Evolutionary conservation across 768 basidiomycete genomes (phyloP).

Genomic region (Panus rudis): DNA sequence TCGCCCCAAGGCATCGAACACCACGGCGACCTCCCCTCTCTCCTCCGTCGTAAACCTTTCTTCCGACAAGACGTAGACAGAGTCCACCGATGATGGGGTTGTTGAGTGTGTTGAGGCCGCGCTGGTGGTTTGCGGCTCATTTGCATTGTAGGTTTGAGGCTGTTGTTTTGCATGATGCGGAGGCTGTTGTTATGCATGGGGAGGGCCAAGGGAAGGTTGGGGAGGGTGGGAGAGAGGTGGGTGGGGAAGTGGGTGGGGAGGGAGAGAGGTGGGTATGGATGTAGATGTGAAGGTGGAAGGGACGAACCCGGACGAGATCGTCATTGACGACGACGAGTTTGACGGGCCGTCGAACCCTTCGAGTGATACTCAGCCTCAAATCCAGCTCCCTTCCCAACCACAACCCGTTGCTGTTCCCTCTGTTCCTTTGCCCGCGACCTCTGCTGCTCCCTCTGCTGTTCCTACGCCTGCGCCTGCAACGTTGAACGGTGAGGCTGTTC

Average conservation of each 20-base stretch:
- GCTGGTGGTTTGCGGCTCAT: slow-evolving; percentile 93
- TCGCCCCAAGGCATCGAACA: slow-evolving; percentile 88
- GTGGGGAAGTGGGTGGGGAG: background rate
- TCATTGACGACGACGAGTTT: slow-evolving; percentile 30
- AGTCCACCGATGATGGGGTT: slow-evolving; percentile 83
- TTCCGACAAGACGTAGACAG: slow-evolving; percentile 61
- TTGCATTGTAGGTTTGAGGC: slow-evolving; percentile 86
- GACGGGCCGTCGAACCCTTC: no score
- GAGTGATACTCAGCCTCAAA: no score
- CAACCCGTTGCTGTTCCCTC: no score
- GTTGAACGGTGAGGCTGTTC: no score
- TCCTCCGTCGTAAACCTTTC: slow-evolving; percentile 74
- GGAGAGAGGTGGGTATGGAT: background rate
- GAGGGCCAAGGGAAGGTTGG: background rate
- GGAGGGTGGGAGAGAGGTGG: background rate
- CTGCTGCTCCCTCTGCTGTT: no score
- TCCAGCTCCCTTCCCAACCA: no score
- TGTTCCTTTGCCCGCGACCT: no score
- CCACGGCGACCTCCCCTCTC: slow-evolving; percentile 57
- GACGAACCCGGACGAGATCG: slow-evolving; percentile 33
- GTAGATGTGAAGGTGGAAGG: slow-evolving; percentile 4
- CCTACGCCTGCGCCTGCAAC: no score
- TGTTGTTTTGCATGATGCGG: slow-evolving; percentile 35
- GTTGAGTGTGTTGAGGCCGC: slow-evolving; percentile 61
- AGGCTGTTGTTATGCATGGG: background rate